A percentile compares a stretch with the other conserved stretches of the same genome.
Evolutionary conservation across 2,329 filamentous ascomycete species (phyloP).

Genomic region (Pseudogymnoascus sp.): DNA sequence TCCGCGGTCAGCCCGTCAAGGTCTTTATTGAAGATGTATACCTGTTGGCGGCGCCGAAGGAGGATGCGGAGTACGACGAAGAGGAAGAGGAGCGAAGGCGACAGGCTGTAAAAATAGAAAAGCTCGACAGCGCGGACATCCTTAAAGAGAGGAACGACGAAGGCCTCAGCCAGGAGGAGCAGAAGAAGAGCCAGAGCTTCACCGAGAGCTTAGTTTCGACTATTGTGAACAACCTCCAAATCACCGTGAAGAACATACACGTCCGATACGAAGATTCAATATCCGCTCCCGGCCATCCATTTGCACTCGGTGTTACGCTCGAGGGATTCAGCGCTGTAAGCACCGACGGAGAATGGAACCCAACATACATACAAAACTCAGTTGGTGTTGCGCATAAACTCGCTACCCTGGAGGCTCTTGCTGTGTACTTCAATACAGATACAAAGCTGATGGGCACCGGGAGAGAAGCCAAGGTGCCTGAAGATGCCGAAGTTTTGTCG

Average conservation of each 20-base stretch:
- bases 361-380: slow-evolving; percentile 88
- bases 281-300: slow-evolving; percentile 88
- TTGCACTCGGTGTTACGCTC: slow-evolving; percentile 83
- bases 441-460: slow-evolving; percentile 73
- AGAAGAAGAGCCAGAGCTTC: slow-evolving; percentile 96
- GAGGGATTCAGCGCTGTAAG: slow-evolving; percentile 96
- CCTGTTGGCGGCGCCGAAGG: slow-evolving; percentile 86
- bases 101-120: slow-evolving; percentile 96
- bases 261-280: slow-evolving; percentile 97
- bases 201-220: slow-evolving; percentile 90
- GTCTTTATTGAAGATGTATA: slow-evolving; percentile 96
- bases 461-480: slow-evolving; percentile 56
- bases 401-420: slow-evolving; percentile 78
- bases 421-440: slow-evolving; percentile 98
- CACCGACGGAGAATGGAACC: slow-evolving; percentile 89
- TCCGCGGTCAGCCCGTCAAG: slow-evolving; percentile 87
- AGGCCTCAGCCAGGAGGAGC: slow-evolving; percentile 87
- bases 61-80: slow-evolving; percentile 86
- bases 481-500: slow-evolving; percentile 50
- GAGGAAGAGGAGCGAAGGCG: slow-evolving; percentile 82
- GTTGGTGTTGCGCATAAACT: slow-evolving; percentile 82
- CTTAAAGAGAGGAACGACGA: slow-evolving; percentile 88
- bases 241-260: slow-evolving; percentile 97
- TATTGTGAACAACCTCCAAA: slow-evolving; percentile 96
- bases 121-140: slow-evolving; percentile 90